Evolutionary conservation across 2,329 filamentous ascomycete species (phyloP), one percentile per base, ranked within the genome.

Genomic region (Arachnopeziza araneosa): DNA sequence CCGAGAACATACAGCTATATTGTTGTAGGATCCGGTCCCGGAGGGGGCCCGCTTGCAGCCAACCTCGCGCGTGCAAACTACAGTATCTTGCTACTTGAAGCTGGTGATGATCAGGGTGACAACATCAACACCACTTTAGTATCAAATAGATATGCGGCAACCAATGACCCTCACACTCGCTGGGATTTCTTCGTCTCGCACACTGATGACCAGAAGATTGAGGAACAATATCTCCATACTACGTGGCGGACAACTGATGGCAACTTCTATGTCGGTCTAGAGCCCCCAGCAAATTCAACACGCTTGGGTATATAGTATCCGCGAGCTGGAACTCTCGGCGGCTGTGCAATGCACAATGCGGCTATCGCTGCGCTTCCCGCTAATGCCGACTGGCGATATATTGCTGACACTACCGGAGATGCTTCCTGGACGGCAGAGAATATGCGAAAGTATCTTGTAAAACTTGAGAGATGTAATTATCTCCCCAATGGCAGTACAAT

Each of bases 161-260:
- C 32, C 53, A 55, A 55, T 22, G 53, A 56, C n/a, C n/a, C 54
- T 1, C 73, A 73, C 10, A 74, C 80, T 68, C 70, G 73, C 60
- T 83, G 81, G 81, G 79, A 82, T 70, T 82, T 79, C 70, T 83
- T 77, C 62, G 79, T 83, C 57, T 75, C 76, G 55, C 80, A 83
- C 67, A 82, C 80, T 66, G 69, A 74, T 6, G 75, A 81, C 61
- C 68, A n/a, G 9, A 77, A 59, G 66, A 68, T 14, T 74, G 76
- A 30, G 76, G 79, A 61, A 71, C 75, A 72, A 49, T 78, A 83
- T 66, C 76, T 73, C 56, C 81, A 83, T 69, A 77, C 78, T 59
- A 65, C 64, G 10, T 68, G 58, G 36, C 50, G 57, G 30, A 56
- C 60, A 12, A 55, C 63, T 2, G 57, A 63, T 49, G 68, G 69